phyloP scores from a whole-genome alignment of 2,329 filamentous ascomycete species.

The Anisogramma anomala region DNA sequence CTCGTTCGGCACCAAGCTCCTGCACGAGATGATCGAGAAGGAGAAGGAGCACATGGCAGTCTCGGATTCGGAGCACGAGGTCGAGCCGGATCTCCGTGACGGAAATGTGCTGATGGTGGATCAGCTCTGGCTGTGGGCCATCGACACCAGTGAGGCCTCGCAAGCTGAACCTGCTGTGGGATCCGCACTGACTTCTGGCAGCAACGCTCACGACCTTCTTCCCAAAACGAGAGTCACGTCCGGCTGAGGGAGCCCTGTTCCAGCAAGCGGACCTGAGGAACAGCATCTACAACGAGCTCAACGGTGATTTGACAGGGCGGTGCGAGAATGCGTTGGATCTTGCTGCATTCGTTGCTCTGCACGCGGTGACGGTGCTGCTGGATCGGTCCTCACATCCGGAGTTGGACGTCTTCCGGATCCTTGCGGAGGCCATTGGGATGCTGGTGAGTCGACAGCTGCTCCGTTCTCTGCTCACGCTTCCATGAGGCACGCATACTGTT shows the following conservation, averaged over 20 bases:
- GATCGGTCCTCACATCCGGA: slow-evolving; percentile 49
- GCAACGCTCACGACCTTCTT: slow-evolving; percentile 44
- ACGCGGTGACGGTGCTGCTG: slow-evolving; percentile 50
- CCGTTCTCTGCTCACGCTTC: background rate
- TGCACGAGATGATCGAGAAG: slow-evolving; percentile 10
- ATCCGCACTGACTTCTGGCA: slow-evolving; percentile 15
- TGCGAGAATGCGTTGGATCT: slow-evolving; percentile 52
- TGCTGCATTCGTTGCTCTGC: slow-evolving; percentile 48
- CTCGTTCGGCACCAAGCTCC: slow-evolving; percentile 11
- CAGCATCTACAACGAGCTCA: slow-evolving; percentile 54
- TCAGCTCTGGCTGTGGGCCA: slow-evolving; percentile 51
- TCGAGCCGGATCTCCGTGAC: slow-evolving; percentile 23
- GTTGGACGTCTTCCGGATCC: slow-evolving; percentile 52
- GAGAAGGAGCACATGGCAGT: slow-evolving; percentile 5
- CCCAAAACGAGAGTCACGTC: slow-evolving; percentile 41
- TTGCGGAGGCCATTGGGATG: slow-evolving; percentile 54
- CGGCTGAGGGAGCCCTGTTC: slow-evolving; percentile 42
- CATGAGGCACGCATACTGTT: no score
- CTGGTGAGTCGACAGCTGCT: slow-evolving; percentile 29
- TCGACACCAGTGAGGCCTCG: slow-evolving; percentile 37
- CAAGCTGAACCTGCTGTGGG: no score
- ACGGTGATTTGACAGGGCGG: slow-evolving; percentile 49
- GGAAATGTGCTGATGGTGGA: slow-evolving; percentile 57
- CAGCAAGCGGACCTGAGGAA: slow-evolving; percentile 51
- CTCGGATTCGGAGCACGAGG: slow-evolving; percentile 17